These are phyloP conservation scores for Debaryomyces hansenii DNA, from an alignment of 805 yeast genomes.

Conservation along the genomic window DNA sequence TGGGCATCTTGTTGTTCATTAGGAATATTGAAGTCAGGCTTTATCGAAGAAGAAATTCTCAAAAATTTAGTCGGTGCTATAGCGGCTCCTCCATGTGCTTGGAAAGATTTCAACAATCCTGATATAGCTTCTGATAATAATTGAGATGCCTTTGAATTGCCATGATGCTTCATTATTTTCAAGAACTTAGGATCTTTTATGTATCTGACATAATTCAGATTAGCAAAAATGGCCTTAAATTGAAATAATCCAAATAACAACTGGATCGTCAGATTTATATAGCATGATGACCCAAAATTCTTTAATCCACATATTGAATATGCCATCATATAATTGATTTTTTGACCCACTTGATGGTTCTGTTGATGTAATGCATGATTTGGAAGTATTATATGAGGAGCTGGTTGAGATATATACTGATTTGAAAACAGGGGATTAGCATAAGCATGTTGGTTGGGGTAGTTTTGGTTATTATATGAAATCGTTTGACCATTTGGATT, in stretches of 20 bases:
- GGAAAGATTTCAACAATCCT: constrained; percentile 57
- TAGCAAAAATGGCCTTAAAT: constrained; percentile 51
- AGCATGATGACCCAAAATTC: constrained; percentile 74
- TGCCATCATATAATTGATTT: constrained; percentile 30
- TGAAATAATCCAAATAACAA: constrained; percentile 56
- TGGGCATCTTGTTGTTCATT: constrained; percentile 81
- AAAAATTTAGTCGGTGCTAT: constrained; percentile 68
- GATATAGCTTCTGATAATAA: constrained; percentile 52
- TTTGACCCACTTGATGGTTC: constrained; percentile 11
- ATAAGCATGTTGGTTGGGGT: background rate
- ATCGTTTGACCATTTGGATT: background rate
- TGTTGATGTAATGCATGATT: constrained; percentile 27
- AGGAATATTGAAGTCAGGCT: constrained; percentile 71
- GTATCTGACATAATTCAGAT: constrained; percentile 45
- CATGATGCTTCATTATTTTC: constrained; percentile 19
- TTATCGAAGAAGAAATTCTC: constrained; percentile 47
- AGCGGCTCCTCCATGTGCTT: constrained; percentile 55
- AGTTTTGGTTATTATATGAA: background rate
- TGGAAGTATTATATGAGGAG: constrained; percentile 25
- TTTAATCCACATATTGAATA: constrained; percentile 59
- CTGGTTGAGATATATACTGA: background rate
- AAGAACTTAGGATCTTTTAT: constrained; percentile 34
- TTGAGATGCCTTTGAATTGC: constrained; percentile 18
- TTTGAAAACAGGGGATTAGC: constrained; percentile 18
- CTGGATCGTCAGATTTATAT: constrained; percentile 73